Base-by-base conservation (phyloP, 257 asterid species). In the Mitragyna speciosa region DNA sequence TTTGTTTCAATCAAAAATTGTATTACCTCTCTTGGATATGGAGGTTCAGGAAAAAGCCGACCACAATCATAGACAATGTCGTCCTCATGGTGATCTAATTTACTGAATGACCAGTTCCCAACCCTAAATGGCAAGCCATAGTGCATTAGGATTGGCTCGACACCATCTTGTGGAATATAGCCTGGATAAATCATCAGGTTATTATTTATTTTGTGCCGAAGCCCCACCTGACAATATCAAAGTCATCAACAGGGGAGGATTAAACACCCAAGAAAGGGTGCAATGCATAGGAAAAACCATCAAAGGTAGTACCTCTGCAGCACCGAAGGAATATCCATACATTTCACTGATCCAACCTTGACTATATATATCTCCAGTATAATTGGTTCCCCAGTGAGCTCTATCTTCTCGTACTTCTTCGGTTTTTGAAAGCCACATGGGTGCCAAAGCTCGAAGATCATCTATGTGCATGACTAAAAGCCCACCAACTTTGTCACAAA, bases 261-360 rank as follows among this genome's bases (percentile, higher is more conserved):
- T 14, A 59, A 45, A 33, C 36, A 63, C n/a, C 65, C 72, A 36
- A 20, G 24, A 49, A 30, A 41, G n/a, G 20, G 65, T 16, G 56
- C 19, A 71, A 45, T 65, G 54, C 65, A 65, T 52, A 51, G 47
- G 22, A 41, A 66, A 72, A 54, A 64, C 77, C 4, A 14, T 59
- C 6, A 75, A 68, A 47, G 20, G 12, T 33, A 82, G 39, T 85
- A 88, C 99, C 98, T 95, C 97, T 2, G 98, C 97, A 68, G 97
- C 99, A 9, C 99, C 99, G 87, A 92, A 96, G 51, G 99, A 96
- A 88, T 96, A 96, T 43, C 99, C 99, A 83, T 92, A 93, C 99
- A 96, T 96, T 87, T 96, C 99, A 86, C 99, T 96, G 80, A 96
- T 96, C 99, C 99, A 96, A 65, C 99, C 98, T 9, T 92, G 79